Evolutionary conservation across 2,329 filamentous ascomycete genomes (phyloP), one percentile per base, ranked within the genome.

Genomic region (Cadophora sp.): DNA sequence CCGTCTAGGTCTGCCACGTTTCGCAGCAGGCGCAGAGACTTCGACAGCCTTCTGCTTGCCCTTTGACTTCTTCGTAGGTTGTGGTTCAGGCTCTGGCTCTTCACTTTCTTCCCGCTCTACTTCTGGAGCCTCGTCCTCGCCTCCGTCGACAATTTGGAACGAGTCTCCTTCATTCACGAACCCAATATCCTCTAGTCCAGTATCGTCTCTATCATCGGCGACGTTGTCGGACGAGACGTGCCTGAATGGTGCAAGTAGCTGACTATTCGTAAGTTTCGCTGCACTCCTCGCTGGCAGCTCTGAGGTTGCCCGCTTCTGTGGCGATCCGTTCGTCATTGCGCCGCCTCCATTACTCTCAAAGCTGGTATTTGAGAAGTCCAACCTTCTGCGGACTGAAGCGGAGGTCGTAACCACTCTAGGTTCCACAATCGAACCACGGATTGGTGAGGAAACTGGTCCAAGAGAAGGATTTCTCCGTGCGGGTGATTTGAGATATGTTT

Each of bases 141-240:
- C 73, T 29, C 59, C 66, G 59, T 69, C 66, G 5, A 74, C 68
- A 62, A 74, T 64, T 59, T 76, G 72, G 51, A 71, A 66, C 12
- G 71, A 73, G 40, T 74, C 70, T 24, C 75, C 74, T 31, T 58
- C 67, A n/a, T 71, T 64, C 80, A 85, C 66, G 87, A 82, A 27
- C 86, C 84, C 84, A 87, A 87, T 51, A 19, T 73, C 66, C n/a
- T 85, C 84, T 73, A 84, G 77, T 72, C 78, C 73, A 12, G 59
- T 66, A 50, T 77, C 73, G 48, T 79, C 70, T 29, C 75, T 72
- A 14, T 79, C 77, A 11, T 59, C 55, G 62, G 46, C 48, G 26
- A 27, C 29, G 55, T 64, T 61, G n/a, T 56, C 27, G 58, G 51
- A 53, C 14, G 67, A 66, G 9, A 65, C 24, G n/a, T 59, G 46